These are phyloP conservation scores for Phaeophleospora eucalypticola DNA, from an alignment of 2,329 filamentous ascomycete species.

Conservation along the genomic window DNA sequence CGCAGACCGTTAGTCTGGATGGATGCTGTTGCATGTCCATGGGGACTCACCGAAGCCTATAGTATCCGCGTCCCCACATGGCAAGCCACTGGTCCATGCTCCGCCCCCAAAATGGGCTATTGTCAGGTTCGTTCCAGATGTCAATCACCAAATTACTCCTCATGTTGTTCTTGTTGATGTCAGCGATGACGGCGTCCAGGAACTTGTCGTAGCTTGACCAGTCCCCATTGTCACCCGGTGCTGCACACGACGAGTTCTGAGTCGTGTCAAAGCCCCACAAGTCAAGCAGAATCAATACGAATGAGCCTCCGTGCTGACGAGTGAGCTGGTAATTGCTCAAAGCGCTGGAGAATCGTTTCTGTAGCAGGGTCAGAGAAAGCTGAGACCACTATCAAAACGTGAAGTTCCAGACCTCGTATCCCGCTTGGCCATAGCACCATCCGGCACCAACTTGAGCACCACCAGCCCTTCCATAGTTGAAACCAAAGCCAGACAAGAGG, in stretches of 20 bases:
- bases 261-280: conserved; percentile 19
- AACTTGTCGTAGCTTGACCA: conserved; percentile 46
- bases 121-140: conserved; percentile 53
- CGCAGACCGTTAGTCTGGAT: too few species aligned
- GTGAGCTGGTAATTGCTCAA: conserved; percentile 47
- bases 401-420: conserved; percentile 25
- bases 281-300: conserved; percentile 17
- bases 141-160: conserved; percentile 41
- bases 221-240: conserved; percentile 48
- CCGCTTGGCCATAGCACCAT: conserved; percentile 36
- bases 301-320: conserved; percentile 26
- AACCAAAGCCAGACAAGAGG: conserved; percentile 38
- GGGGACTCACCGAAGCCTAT: too few species aligned
- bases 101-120: conserved; percentile 35
- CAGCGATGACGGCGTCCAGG: conserved; percentile 36
- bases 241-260: conserved; percentile 35
- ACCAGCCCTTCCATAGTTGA: conserved; percentile 38
- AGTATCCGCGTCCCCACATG: too few species aligned
- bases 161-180: conserved; percentile 36
- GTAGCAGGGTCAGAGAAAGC: too few species aligned
- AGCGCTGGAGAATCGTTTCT: too few species aligned
- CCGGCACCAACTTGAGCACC: conserved; percentile 39
- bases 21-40: too few species aligned
- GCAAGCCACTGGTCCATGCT: conserved; percentile 38
- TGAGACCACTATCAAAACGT: too few species aligned